Percentiles rank a stretch among this genome's conserved stretches.
These are phyloP conservation scores for Neurospora sp. DNA, from an alignment of 495 filamentous ascomycete genomes.

Conservation along the genomic window DNA sequence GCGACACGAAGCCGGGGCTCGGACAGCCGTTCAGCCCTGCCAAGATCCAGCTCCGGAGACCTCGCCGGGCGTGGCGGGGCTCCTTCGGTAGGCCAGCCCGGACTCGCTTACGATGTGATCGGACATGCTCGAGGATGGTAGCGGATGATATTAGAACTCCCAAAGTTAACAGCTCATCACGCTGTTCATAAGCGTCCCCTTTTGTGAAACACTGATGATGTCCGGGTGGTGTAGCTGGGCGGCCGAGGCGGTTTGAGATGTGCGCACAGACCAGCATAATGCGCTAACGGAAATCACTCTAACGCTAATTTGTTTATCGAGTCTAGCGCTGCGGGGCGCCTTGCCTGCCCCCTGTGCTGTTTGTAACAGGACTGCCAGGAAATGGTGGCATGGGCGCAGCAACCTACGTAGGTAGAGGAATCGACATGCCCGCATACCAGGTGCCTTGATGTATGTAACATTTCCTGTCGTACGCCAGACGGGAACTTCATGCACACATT, in stretches of 20 bases:
- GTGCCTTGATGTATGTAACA: background rate
- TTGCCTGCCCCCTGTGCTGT: background rate
- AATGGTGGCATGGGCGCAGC: background rate
- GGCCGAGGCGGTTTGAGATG: background rate
- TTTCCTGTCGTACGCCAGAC: background rate
- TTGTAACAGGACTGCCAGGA: background rate
- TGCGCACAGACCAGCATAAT: background rate
- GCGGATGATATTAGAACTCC: background rate
- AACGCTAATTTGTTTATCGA: background rate
- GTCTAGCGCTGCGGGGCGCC: background rate
- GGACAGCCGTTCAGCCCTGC: background rate
- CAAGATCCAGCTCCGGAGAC: background rate
- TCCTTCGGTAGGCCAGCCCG: background rate
- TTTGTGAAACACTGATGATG: background rate
- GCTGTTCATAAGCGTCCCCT: background rate
- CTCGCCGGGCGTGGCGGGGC: background rate
- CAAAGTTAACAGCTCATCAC: background rate
- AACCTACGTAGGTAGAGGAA: background rate
- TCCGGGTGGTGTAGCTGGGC: background rate
- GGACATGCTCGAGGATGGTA: background rate
- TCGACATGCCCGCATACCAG: background rate
- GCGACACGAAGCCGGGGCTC: background rate
- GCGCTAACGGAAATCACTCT: background rate
- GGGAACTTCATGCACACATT: background rate
- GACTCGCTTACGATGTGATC: background rate